Evolutionary conservation across 805 yeast species (phyloP).

Genomic region (Schizosaccharomyces pombe): ASM294v3 CU329670.1:867501-868000

Average conservation of each 20-base stretch:
- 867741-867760: conserved; percentile 13
- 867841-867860: conserved; percentile 13
- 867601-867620: conserved; percentile 6
- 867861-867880: conserved; percentile 13
- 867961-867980: background rate
- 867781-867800: conserved; percentile 1
- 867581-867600: conserved; percentile 2
- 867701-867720: conserved; percentile 1
- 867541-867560: background rate
- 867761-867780: background rate
- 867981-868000: conserved; percentile 9
- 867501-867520: conserved; percentile 11
- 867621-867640: conserved; percentile 10
- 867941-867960: background rate
- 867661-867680: conserved; percentile 16
- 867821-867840: conserved; percentile 14
- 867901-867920: conserved; percentile 4
- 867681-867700: conserved; percentile 9
- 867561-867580: conserved; percentile 7
- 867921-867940: background rate
- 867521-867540: conserved; percentile 5
- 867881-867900: background rate
- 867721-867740: conserved; percentile 12
- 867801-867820: conserved; percentile 11
- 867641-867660: conserved; percentile 15